Percentiles rank a stretch among this genome's conserved stretches.
phyloP scores from a whole-genome alignment of 1,139 yeast species.

The Blastobotrys niveus region DNA sequence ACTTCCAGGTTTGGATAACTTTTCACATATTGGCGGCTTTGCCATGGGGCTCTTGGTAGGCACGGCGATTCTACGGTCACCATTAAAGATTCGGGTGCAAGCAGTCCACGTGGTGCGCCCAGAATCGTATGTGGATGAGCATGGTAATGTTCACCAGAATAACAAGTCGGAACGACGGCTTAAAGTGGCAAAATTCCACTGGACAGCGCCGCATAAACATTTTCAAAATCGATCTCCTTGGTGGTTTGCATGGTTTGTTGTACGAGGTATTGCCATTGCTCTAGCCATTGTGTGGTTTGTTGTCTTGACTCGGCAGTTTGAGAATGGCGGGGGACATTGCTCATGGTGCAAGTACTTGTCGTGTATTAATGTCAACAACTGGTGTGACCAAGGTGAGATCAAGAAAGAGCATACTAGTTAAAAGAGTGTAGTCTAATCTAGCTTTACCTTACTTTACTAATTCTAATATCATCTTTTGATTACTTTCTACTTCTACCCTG shows the following conservation, averaged over 20 bases:
- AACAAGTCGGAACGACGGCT: constrained; percentile 12
- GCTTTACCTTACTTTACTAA: too few species aligned
- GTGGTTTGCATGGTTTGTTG: constrained; percentile 50
- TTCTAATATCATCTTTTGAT: too few species aligned
- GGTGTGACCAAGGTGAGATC: constrained; percentile 63
- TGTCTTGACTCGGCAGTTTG: constrained; percentile 46
- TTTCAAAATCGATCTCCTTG: constrained; percentile 36
- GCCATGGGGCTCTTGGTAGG: constrained; percentile 55
- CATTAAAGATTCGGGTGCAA: constrained; percentile 40
- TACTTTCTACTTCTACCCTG: too few species aligned
- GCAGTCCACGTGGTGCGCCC: constrained; percentile 11
- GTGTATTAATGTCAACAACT: constrained; percentile 64
- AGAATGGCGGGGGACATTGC: constrained; percentile 46
- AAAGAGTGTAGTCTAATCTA: too few species aligned
- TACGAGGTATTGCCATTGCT: constrained; percentile 44
- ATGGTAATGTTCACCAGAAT: constrained; percentile 10
- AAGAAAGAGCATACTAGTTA: too few species aligned
- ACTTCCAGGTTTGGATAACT: constrained; percentile 70
- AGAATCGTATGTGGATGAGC: constrained; percentile 7
- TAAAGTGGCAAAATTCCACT: constrained; percentile 25
- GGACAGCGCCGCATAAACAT: constrained; percentile 22
- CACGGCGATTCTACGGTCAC: constrained; percentile 52
- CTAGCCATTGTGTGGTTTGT: constrained; percentile 49
- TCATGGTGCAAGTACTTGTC: constrained; percentile 70
- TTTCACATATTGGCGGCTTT: constrained; percentile 74